Evolutionary conservation across 2,329 filamentous ascomycete species (phyloP).

Genomic region (Mycocentrospora acerina): DNA sequence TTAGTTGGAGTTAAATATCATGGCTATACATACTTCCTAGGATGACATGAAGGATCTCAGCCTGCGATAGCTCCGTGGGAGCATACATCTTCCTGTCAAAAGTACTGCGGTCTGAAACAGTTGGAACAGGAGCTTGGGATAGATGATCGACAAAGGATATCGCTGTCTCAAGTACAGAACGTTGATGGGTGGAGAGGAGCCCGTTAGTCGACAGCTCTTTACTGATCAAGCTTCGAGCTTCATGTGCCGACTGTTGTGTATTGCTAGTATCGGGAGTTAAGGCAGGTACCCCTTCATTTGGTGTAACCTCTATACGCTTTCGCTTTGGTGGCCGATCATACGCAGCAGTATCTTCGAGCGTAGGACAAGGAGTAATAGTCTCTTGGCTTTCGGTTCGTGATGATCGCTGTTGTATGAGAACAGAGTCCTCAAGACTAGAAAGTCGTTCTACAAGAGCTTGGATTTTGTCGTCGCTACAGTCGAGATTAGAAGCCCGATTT

Average conservation of each 20-base stretch:
- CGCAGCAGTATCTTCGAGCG: constrained; percentile 2
- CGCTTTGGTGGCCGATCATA: constrained; percentile 23
- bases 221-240: constrained; percentile 29
- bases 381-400: constrained; percentile 5
- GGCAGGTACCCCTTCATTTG: constrained; percentile 7
- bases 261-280: constrained; percentile 19
- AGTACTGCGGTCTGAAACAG: constrained; percentile 24
- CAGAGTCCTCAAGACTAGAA: constrained; percentile 28
- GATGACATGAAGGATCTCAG: constrained; percentile 31
- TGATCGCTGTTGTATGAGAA: constrained; percentile 13
- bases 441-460: constrained; percentile 31
- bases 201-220: constrained; percentile 33
- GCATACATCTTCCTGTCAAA: constrained; percentile 27
- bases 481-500: neutral
- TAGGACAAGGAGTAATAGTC: neutral
- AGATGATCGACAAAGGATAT: constrained; percentile 35
- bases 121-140: constrained; percentile 22
- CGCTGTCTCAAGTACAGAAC: constrained; percentile 32
- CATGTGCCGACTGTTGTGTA: constrained; percentile 21
- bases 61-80: constrained; percentile 24
- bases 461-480: constrained; percentile 30
- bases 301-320: constrained; percentile 19
- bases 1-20: neutral
- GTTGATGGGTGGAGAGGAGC: constrained; percentile 26
- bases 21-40: constrained; percentile 19